A percentile compares a stretch with the other conserved stretches of the same genome.
These are phyloP conservation scores for Daldinia caldariorum DNA, from an alignment of 495 filamentous ascomycete genomes.

Conservation along the genomic window DNA sequence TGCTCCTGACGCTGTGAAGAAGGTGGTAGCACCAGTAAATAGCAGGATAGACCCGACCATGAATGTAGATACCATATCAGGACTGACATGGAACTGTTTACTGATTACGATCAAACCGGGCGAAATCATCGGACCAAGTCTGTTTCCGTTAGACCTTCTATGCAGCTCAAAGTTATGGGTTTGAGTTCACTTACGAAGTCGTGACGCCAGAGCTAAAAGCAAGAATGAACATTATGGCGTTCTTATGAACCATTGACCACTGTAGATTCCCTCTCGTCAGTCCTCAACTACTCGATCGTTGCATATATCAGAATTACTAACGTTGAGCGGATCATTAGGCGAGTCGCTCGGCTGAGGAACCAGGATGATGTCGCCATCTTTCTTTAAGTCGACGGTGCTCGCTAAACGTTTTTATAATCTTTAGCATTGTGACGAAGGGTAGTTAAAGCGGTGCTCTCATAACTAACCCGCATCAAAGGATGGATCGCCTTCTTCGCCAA, in stretches of 20 bases:
- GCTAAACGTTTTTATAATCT: not conserved
- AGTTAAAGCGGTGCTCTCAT: not conserved
- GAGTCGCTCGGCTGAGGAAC: constrained; percentile 59
- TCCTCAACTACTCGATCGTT: not conserved
- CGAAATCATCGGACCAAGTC: constrained; percentile 41
- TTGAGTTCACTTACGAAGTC: constrained; percentile 30
- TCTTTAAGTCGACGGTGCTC: constrained; percentile 33
- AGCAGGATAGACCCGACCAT: constrained; percentile 49
- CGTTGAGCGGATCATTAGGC: constrained; percentile 60
- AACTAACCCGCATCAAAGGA: constrained; percentile 28
- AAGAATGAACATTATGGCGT: constrained; percentile 40
- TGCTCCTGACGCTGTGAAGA: constrained; percentile 50
- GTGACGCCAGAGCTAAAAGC: constrained; percentile 42
- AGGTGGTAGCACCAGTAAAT: constrained; percentile 48
- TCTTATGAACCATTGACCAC: constrained; percentile 38
- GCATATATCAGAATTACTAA: constrained; percentile 8
- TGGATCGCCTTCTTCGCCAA: constrained; percentile 31
- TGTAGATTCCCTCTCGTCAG: constrained; percentile 16
- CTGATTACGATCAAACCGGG: constrained; percentile 45
- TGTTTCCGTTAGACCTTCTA: constrained; percentile 16
- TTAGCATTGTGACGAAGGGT: constrained; percentile 16
- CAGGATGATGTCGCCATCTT: constrained; percentile 56
- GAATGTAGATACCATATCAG: constrained; percentile 46
- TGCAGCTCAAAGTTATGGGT: not conserved
- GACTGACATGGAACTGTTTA: constrained; percentile 43